A percentile compares a stretch with the other conserved stretches of the same genome.
These are phyloP conservation scores for Hypocrella siamensis DNA, from an alignment of 2,329 filamentous ascomycete genomes.

Conservation along the genomic window DNA sequence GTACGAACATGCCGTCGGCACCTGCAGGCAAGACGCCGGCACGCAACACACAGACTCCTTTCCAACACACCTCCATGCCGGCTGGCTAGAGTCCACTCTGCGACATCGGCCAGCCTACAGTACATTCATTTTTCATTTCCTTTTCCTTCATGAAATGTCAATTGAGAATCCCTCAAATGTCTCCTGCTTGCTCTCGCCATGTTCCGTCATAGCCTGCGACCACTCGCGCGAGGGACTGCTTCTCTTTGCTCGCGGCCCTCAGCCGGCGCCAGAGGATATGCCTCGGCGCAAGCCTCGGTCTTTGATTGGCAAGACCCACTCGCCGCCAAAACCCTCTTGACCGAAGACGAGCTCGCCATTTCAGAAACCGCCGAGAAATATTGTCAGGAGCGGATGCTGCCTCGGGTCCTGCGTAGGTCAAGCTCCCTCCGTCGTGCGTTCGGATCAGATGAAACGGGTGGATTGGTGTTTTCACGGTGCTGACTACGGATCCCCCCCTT, in stretches of 20 bases:
- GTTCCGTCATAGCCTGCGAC: constrained; percentile 16
- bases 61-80: too few species aligned
- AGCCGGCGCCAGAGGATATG: constrained; percentile 16
- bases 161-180: neutral
- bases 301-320: constrained; percentile 95
- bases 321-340: constrained; percentile 56
- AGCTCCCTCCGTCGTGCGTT: too few species aligned
- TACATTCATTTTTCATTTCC: neutral
- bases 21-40: too few species aligned
- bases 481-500: too few species aligned
- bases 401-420: constrained; percentile 64
- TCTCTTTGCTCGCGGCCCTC: constrained; percentile 10
- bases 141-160: too few species aligned
- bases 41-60: too few species aligned
- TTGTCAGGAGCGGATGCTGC: constrained; percentile 78
- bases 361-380: constrained; percentile 84
- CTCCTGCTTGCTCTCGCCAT: constrained; percentile 8
- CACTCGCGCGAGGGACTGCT: constrained; percentile 9
- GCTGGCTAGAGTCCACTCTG: too few species aligned
- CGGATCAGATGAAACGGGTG: too few species aligned
- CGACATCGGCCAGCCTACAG: too few species aligned
- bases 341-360: constrained; percentile 82
- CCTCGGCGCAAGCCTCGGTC: constrained; percentile 15
- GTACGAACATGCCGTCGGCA: too few species aligned
- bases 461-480: too few species aligned